Conservation (phyloP, 2,329 filamentous ascomycete genomes). For the Exophiala sp. region DNA sequence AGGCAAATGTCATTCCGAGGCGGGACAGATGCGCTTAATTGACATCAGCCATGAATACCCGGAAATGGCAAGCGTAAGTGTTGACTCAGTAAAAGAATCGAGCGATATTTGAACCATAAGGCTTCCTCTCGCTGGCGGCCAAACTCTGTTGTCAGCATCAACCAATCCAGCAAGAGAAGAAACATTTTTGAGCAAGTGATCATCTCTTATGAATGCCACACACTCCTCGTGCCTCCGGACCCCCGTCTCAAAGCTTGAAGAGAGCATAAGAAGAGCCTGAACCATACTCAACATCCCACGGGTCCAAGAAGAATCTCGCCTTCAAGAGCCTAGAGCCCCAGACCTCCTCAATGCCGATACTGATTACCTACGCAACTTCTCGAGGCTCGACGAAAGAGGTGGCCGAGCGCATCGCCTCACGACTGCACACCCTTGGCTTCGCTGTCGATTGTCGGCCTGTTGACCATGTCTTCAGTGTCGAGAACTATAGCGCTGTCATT, state of each 20-base stretch:
- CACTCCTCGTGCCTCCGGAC: neutral
- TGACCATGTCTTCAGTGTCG: conserved; percentile 23
- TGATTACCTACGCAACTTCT: conserved; percentile 21
- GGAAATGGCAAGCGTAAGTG: too few species aligned
- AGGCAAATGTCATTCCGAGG: neutral
- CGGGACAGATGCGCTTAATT: neutral
- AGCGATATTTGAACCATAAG: too few species aligned
- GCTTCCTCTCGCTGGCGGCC: too few species aligned
- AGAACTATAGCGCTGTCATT: conserved; percentile 23
- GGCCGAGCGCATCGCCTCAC: conserved; percentile 21
- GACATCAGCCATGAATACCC: neutral
- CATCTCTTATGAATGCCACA: too few species aligned
- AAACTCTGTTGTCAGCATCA: too few species aligned
- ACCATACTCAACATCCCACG: neutral
- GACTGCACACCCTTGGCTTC: conserved; percentile 18
- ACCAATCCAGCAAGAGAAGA: too few species aligned
- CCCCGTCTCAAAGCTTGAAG: neutral
- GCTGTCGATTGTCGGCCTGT: conserved; percentile 24
- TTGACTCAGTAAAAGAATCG: too few species aligned
- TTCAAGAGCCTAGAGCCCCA: too few species aligned
- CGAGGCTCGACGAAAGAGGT: conserved; percentile 21
- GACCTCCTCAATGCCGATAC: conserved; percentile 11
- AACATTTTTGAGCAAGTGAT: too few species aligned
- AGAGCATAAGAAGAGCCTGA: neutral
- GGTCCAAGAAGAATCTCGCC: neutral